Conservation (phyloP, 2,329 filamentous ascomycete species). For the Fusarium penzigii region DNA sequence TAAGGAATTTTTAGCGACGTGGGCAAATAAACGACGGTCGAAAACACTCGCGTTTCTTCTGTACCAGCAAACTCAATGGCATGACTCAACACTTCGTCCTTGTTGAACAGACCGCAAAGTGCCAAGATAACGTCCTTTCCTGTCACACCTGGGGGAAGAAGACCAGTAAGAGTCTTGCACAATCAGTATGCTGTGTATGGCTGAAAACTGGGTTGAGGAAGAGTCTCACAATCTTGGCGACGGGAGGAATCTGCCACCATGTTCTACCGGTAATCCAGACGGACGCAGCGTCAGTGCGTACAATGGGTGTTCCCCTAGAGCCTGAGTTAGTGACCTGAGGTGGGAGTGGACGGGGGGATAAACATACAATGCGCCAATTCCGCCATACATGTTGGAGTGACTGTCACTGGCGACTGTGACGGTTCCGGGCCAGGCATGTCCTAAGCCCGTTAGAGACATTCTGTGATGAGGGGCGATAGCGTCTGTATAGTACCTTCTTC, state of each 20-base stretch:
- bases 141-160: constrained; percentile 75
- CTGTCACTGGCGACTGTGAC: constrained; percentile 76
- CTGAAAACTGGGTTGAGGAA: no score
- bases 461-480: no score
- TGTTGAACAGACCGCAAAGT: constrained; percentile 82
- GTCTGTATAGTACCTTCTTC: constrained; percentile 46
- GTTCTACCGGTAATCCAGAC: constrained; percentile 83
- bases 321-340: not conserved
- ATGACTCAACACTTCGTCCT: constrained; percentile 88
- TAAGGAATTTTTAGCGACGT: no score
- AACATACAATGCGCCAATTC: constrained; percentile 7
- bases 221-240: constrained; percentile 62
- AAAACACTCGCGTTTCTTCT: constrained; percentile 58
- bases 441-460: not conserved
- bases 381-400: constrained; percentile 81
- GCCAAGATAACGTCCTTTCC: constrained; percentile 95
- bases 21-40: no score
- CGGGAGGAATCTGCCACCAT: constrained; percentile 87
- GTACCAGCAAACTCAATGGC: constrained; percentile 84
- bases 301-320: constrained; percentile 69
- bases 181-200: no score
- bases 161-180: constrained; percentile 63
- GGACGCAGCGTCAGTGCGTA: constrained; percentile 82
- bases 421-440: constrained; percentile 83
- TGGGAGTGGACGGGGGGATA: not conserved